Evolutionary conservation across 768 basidiomycete species (phyloP).

Genomic region (Suillus tomentosus): DNA sequence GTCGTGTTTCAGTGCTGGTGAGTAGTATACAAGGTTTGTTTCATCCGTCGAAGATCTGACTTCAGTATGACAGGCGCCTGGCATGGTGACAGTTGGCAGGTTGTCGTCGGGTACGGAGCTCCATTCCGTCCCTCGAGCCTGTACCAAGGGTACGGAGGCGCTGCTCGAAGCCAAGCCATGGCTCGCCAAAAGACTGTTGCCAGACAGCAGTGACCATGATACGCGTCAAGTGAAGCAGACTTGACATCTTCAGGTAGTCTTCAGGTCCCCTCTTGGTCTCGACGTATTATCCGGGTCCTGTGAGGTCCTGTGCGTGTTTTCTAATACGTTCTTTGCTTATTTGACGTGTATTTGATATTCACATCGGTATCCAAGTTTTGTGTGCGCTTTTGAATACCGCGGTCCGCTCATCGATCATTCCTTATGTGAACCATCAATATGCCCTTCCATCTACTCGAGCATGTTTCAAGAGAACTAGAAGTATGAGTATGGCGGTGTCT

Average conservation of each 20-base stretch:
- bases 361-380: background rate
- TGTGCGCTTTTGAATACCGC: background rate
- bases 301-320: background rate
- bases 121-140: constrained; percentile 1
- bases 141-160: background rate
- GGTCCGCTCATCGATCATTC: background rate
- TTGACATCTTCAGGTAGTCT: background rate
- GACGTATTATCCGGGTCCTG: background rate
- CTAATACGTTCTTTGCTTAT: background rate
- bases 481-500: background rate
- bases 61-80: background rate
- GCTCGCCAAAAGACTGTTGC: background rate
- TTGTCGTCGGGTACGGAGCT: background rate
- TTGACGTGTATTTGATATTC: background rate
- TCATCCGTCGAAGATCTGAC: background rate
- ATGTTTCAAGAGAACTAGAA: background rate
- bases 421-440: background rate
- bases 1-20: background rate
- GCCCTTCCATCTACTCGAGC: background rate
- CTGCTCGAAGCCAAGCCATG: background rate
- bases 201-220: background rate
- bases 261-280: background rate
- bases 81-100: background rate
- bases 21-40: background rate
- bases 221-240: background rate